These are phyloP conservation scores for Lactarius indigo DNA, from an alignment of 768 basidiomycete species.

Conservation along the genomic window DNA sequence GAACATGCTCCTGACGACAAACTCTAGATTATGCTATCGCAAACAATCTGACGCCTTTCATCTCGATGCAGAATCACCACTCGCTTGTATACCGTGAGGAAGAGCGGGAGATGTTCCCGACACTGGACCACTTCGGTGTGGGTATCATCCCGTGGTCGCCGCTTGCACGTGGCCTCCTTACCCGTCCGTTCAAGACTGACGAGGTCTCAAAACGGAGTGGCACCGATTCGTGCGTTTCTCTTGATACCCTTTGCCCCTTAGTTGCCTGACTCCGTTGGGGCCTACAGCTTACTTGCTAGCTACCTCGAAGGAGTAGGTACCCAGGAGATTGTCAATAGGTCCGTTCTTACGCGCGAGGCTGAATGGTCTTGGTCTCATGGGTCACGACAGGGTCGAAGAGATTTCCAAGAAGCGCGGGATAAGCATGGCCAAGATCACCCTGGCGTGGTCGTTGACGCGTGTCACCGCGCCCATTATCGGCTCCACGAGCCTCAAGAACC, in stretches of 20 bases:
- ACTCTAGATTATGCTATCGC: constrained; percentile 23
- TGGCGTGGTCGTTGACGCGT: constrained; percentile 32
- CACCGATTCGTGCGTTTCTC: constrained; percentile 7
- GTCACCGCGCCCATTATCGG: constrained; percentile 19
- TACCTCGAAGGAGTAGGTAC: constrained; percentile 12
- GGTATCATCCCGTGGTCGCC: constrained; percentile 25
- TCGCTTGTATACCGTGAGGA: constrained; percentile 40
- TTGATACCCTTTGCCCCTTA: not conserved
- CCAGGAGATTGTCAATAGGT: constrained; percentile 22
- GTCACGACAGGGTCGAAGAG: constrained; percentile 36
- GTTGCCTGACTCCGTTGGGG: not conserved
- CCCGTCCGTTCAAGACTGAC: constrained; percentile 11
- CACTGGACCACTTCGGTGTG: constrained; percentile 25
- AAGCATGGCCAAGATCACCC: constrained; percentile 43
- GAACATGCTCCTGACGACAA: constrained; percentile 18
- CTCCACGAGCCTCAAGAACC: constrained; percentile 20
- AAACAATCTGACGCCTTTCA: constrained; percentile 20
- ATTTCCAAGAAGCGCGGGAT: constrained; percentile 36
- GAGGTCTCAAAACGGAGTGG: constrained; percentile 1
- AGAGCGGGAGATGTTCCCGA: constrained; percentile 37
- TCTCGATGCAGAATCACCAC: constrained; percentile 29
- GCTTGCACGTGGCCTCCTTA: constrained; percentile 20
- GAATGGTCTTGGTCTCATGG: not conserved
- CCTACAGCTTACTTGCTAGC: not conserved
- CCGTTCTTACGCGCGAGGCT: not conserved